Percentiles rank a stretch among this genome's conserved stretches.
phyloP scores from a whole-genome alignment of 768 basidiomycete genomes.

The Hydnum rufescens region DNA sequence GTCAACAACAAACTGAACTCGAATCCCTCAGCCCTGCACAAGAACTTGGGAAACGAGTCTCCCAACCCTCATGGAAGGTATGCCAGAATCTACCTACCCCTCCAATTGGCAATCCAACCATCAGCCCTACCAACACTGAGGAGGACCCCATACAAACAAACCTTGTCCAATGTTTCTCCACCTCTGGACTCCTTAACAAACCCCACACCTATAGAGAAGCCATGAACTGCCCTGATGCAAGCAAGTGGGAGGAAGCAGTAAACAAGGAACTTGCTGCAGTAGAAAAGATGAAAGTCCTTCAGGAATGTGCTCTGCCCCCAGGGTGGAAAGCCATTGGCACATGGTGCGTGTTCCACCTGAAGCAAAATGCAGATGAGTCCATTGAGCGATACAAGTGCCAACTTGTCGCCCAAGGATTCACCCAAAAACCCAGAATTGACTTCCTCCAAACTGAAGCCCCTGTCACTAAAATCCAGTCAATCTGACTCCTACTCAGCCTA shows the following conservation, averaged over 20 bases:
- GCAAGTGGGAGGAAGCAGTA: constrained; percentile 15
- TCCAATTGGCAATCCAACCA: too few relatives aligned
- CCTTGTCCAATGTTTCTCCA: too few relatives aligned
- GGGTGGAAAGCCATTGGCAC: constrained; percentile 13
- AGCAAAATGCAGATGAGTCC: constrained; percentile 14
- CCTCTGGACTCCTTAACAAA: too few relatives aligned
- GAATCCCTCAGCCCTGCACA: too few relatives aligned
- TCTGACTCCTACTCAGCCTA: too few relatives aligned
- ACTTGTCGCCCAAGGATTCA: constrained; percentile 25
- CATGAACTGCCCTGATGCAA: constrained; percentile 3
- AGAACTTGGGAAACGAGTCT: too few relatives aligned
- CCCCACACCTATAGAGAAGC: constrained; percentile 10
- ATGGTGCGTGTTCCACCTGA: constrained; percentile 16
- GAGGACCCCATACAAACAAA: too few relatives aligned
- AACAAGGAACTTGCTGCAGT: constrained; percentile 14
- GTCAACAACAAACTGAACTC: too few relatives aligned
- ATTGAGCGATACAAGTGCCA: constrained; percentile 20
- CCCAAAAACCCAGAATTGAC: constrained; percentile 22
- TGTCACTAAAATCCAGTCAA: too few relatives aligned
- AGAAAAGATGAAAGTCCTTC: constrained; percentile 13
- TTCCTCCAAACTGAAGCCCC: constrained; percentile 15
- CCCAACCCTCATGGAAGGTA: too few relatives aligned
- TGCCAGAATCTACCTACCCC: too few relatives aligned
- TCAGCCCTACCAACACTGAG: too few relatives aligned
- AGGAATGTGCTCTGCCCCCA: constrained; percentile 11